phyloP scores from a whole-genome alignment of 1,139 yeast genomes.

The Debaryomyces psychrophilus region DNA sequence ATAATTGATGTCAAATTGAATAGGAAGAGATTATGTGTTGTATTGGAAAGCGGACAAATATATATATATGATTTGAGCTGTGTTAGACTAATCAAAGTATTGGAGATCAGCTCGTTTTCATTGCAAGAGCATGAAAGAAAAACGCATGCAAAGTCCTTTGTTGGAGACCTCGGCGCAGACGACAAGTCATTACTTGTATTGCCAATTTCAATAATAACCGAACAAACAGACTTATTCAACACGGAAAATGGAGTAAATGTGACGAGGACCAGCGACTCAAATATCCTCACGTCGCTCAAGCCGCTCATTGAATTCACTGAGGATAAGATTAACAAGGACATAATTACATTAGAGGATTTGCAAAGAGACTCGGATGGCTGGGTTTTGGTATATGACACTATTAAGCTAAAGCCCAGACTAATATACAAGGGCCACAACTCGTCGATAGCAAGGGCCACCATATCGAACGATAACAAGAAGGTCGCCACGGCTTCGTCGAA shows the following conservation, averaged over 20 bases:
- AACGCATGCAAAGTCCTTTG: constrained; percentile 24
- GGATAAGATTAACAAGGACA: constrained; percentile 21
- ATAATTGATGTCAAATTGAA: constrained; percentile 66
- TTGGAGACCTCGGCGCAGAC: constrained; percentile 53
- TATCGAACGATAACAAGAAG: constrained; percentile 54
- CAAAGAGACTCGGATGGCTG: constrained; percentile 38
- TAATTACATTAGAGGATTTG: constrained; percentile 31
- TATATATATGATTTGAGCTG: constrained; percentile 75
- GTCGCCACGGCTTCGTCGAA: constrained; percentile 72
- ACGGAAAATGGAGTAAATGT: constrained; percentile 12
- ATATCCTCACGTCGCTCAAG: constrained; percentile 14
- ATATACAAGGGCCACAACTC: constrained; percentile 63
- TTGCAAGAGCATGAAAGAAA: constrained; percentile 21
- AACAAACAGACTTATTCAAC: constrained; percentile 36
- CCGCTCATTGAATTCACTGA: constrained; percentile 24
- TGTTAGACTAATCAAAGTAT: constrained; percentile 65
- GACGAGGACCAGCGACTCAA: constrained; percentile 25
- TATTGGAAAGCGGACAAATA: constrained; percentile 62
- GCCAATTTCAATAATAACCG: constrained; percentile 32
- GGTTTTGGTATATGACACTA: constrained; percentile 62
- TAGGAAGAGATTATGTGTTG: constrained; percentile 64
- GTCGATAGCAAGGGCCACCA: constrained; percentile 46
- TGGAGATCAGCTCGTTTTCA: constrained; percentile 46
- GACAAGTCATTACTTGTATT: constrained; percentile 53
- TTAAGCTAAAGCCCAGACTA: constrained; percentile 56